Evolutionary conservation across 2,329 filamentous ascomycete species (phyloP).

Genomic region (Fusarium mundagurra): DNA sequence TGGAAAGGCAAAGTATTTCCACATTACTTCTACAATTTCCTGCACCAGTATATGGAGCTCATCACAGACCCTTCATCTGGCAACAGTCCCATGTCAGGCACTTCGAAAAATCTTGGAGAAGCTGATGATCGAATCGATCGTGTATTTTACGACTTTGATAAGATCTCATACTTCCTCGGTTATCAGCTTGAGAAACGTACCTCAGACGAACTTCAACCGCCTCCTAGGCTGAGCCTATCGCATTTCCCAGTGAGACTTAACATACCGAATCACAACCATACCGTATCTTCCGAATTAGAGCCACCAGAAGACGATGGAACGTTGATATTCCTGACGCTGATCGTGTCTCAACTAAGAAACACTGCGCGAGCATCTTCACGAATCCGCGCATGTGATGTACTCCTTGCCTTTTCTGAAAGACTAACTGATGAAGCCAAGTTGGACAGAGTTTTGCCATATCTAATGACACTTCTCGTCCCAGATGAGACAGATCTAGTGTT

Average conservation of each 20-base stretch:
- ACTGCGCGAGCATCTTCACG: conserved; percentile 89
- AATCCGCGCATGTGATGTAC: conserved; percentile 87
- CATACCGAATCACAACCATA: conserved; percentile 84
- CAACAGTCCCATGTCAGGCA: conserved; percentile 74
- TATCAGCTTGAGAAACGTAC: conserved; percentile 66
- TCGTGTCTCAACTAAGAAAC: conserved; percentile 88
- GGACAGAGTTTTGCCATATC: conserved; percentile 89
- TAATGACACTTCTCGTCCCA: conserved; percentile 78
- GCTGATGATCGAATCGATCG: conserved; percentile 94
- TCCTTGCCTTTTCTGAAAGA: conserved; percentile 90
- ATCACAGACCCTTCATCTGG: conserved; percentile 91
- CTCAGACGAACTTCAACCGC: conserved; percentile 39
- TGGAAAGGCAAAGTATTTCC: conserved; percentile 94
- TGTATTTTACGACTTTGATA: conserved; percentile 95
- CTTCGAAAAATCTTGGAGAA: conserved; percentile 78
- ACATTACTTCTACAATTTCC: conserved; percentile 95
- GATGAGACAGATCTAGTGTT: conserved; percentile 88
- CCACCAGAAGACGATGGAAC: conserved; percentile 85
- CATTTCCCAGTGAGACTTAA: conserved; percentile 86
- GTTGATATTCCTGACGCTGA: conserved; percentile 87
- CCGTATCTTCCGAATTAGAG: conserved; percentile 68
- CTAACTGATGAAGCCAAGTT: conserved; percentile 95
- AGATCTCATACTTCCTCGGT: conserved; percentile 93
- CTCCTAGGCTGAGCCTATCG: conserved; percentile 61
- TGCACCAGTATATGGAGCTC: conserved; percentile 97